Evolutionary conservation across 176 grass and related monocot species (phyloP), one percentile per base, ranked within the genome.

Genomic region (Tillandsia fasciculata): DNA sequence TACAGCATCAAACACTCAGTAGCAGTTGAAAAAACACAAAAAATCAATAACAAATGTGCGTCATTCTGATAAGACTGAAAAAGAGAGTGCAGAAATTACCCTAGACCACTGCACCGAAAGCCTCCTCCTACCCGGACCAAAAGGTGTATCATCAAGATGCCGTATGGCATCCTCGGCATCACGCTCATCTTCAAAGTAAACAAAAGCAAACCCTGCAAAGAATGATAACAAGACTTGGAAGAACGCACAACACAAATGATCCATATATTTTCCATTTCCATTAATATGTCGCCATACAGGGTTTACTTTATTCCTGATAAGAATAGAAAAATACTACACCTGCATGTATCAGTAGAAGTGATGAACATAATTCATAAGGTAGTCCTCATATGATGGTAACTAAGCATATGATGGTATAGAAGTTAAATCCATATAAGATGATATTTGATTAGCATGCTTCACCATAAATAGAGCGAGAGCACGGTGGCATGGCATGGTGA

Each of bases 91-190:
- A 14, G 15, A 63, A 24, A 51, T 77, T 81, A 87, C 86, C 92
- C 74, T 89, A 54, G 92, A 91, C 88, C 92, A 96, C 81, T 91
- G 83, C 13, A 96, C 92, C 1, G 88, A 91, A 59, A 96, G 88
- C 67, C 69, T 88, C 76, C 86, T 88, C 66, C 70, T 86, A 70
- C 68, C 74, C 3, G 82, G 69, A 68, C 92, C 92, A 68, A 91
- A 96, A 68, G 86, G 76, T 12, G 67, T 53, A 2, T 82, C 77
- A 68, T 89, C 76, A 17, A 96, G 86, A 4, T 56, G 26, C 70
- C 81, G 82, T 65, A 96, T 96, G 29, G 92, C 92, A 66, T 87
- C 88, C 24, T 91, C 88, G 2, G 73, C 92, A 68, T 96, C 92
- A 5, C 29, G 81, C 51, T 96, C 92, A 26, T 96, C 88, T 63